Base-by-base conservation (phyloP, 305 asterid species). In the Ajuga reptans region DNA sequence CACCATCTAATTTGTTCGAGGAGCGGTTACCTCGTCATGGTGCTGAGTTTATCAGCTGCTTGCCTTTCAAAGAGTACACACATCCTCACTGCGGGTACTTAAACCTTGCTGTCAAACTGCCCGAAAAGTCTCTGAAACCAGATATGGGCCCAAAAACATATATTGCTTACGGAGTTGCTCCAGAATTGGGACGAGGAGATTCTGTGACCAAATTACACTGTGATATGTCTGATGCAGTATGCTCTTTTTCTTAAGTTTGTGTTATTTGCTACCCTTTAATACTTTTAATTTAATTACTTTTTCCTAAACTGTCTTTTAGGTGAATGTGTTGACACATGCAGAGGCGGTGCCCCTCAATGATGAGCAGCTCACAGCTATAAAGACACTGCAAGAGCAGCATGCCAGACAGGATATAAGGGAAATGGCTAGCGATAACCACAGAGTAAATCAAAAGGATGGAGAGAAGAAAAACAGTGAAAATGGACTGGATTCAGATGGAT, bases 141-240 rank as follows among this genome's bases (percentile, higher is more conserved):
- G 98, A 89, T 78, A 56, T 91, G 84, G 98, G 98, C 59, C 98
- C 96, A 12, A 91, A 91, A 82, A 84, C 96, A 33, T 89, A 87
- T 77, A 89, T 91, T 65, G 98, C 91, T 24, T 89, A 87, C 82
- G 98, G 98, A 60, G 76, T 80, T 76, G 67, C 82, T 36, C 79
- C 68, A 74, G 98, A 91, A 78, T 78, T 89, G 73, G 95, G 92
- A 55, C 86, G 95, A n/a, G 98, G 95, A 76, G 96, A 91, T 78
- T 91, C 98, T 65, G 96, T 91, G n/a, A 87, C 96, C 55, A 92
- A 85, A 72, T 85, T 92, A 60, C 96, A 89, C 67, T 87, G 86
- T 67, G 94, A 82, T 73, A 79, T 89, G 87, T 86, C 95, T 54
- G 98, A 91, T 78, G 91, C 95, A 69, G 95, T 85, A 80, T 62